Base-by-base conservation (phyloP, 2,329 filamentous ascomycete genomes). In the Eutypella sp. region DNA sequence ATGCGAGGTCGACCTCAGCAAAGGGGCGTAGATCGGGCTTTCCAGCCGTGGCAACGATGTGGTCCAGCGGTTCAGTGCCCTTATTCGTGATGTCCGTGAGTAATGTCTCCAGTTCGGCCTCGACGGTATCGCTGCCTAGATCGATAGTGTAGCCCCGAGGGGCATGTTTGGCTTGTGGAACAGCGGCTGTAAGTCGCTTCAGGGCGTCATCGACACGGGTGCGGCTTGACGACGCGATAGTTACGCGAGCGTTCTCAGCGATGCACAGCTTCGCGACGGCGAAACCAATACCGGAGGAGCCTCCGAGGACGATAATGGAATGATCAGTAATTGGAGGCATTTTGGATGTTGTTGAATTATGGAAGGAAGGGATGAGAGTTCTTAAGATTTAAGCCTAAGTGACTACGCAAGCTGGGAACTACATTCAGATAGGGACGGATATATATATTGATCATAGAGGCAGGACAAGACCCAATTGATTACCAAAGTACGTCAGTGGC, bases 201-300 rank as follows among this genome's bases (percentile, higher is more conserved):
- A 81, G 58, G 10, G 79, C 72, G 1, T 59, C 56, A 25, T 72
- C 56, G 31, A 86, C 61, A 40, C 74, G 75, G 24, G 62, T 44
- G 9, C 68, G 60, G 44, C 72, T 77, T 3, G 81, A 84, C 3
- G 77, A 81, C n/a, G 78, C 75, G 56, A 87, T 74, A 39, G 70
- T 74, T 15, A 86, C 75, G n/a, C 59, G 61, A 33, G 75, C 76
- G 27, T 78, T 79, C 47, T 74, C 66, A 44, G 77, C 75, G 36
- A 84, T 59, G 13, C 70, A 66, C 2, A 73, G 76, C 67, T 83
- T 75, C 42, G 82, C 81, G 10, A 82, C 77, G 45, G 67, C 72
- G 51, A 73, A 79, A 25, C 82, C 83, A 34, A 87, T 81, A 42
- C 83, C 83, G 15, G 76, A 73, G 2, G 78, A 77, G 34, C 81